Evolutionary conservation across 495 filamentous ascomycete species (phyloP).

Genomic region (Glonium stellatum): DNA sequence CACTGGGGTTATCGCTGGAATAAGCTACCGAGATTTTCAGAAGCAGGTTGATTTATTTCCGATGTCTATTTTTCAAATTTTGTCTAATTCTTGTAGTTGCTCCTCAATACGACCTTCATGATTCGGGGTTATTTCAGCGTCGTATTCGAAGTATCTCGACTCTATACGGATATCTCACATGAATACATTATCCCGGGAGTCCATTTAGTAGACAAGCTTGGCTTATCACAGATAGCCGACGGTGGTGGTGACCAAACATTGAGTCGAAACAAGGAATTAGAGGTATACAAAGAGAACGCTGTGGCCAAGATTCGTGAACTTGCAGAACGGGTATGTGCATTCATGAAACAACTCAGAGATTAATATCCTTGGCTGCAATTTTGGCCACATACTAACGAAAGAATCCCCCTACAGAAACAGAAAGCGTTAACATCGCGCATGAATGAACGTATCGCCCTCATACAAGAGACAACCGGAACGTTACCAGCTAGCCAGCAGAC

Average conservation of each 20-base stretch:
- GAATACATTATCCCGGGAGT: not conserved
- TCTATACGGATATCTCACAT: not conserved
- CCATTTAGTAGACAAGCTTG: not conserved
- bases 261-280: too few relatives aligned
- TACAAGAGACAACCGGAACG: not conserved
- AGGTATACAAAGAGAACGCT: too few relatives aligned
- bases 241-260: not conserved
- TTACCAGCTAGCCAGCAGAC: not conserved
- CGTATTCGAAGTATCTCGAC: not conserved
- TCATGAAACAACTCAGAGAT: not conserved
- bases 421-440: not conserved
- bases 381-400: too few relatives aligned
- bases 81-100: not conserved
- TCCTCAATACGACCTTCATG: not conserved
- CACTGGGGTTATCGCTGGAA: not conserved
- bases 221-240: not conserved
- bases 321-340: not conserved
- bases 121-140: not conserved
- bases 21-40: not conserved
- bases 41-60: not conserved
- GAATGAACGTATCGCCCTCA: not conserved
- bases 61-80: not conserved
- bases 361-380: not conserved
- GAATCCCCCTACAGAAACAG: not conserved
- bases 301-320: too few relatives aligned